Percentiles rank a stretch among this genome's conserved stretches.
These are phyloP conservation scores for Nymphaea thermarum DNA, from an alignment of 164 flowering plant genomes.

Conservation along the genomic window DNA sequence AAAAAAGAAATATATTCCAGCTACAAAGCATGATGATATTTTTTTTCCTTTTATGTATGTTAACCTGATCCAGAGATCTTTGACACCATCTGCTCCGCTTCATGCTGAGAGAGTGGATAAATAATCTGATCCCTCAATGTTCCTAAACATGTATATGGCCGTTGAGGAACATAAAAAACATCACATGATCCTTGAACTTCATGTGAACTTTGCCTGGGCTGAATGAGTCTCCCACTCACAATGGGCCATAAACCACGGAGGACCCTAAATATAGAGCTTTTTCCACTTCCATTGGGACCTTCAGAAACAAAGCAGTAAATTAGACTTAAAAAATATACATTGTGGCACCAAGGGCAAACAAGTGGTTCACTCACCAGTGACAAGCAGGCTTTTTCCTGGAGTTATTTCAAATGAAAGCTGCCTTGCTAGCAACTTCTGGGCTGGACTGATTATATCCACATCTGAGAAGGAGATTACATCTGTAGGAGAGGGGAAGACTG, in stretches of 20 bases:
- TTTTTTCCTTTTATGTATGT: background rate
- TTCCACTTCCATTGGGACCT: slow-evolving; percentile 99
- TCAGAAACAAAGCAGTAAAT: slow-evolving; percentile 11
- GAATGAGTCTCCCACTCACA: slow-evolving; percentile 54
- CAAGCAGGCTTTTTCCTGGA: slow-evolving; percentile 78
- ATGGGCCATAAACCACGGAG: slow-evolving; percentile 94
- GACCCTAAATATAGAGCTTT: slow-evolving; percentile 94
- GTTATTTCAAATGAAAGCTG: slow-evolving; percentile 58
- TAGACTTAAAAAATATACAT: background rate
- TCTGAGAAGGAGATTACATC: slow-evolving; percentile 65
- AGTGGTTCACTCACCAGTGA: slow-evolving; percentile 62
- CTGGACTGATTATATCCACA: slow-evolving; percentile 82
- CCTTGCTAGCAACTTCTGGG: slow-evolving; percentile 80
- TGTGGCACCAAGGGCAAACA: background rate
- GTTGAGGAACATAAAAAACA: slow-evolving; percentile 82
- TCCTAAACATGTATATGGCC: slow-evolving; percentile 95
- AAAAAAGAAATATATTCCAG: no score
- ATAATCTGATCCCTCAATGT: slow-evolving; percentile 94
- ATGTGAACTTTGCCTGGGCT: slow-evolving; percentile 34
- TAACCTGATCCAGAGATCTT: slow-evolving; percentile 37
- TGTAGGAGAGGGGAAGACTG: slow-evolving; percentile 13
- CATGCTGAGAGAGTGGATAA: slow-evolving; percentile 83
- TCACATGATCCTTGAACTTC: slow-evolving; percentile 35
- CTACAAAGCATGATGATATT: background rate
- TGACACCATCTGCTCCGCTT: slow-evolving; percentile 46